A percentile compares a stretch with the other conserved stretches of the same genome.
Evolutionary conservation across 2,329 filamentous ascomycete genomes (phyloP).

Genomic region (Diaporthe nobilis): DNA sequence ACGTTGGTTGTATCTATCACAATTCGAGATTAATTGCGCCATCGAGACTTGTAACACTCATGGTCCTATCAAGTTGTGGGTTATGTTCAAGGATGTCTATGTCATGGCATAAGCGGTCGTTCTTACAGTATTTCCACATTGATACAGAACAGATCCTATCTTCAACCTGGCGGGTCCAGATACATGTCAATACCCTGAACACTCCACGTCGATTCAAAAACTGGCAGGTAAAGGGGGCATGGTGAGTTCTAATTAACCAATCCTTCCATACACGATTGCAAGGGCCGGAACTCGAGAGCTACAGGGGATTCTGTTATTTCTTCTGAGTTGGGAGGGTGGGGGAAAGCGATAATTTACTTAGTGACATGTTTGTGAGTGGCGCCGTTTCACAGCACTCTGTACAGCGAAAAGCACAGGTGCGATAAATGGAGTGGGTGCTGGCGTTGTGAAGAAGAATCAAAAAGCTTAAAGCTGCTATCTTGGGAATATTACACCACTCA

Average conservation of each 20-base stretch:
- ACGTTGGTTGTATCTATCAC: neutral
- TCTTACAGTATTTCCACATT: neutral
- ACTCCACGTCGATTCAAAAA: neutral
- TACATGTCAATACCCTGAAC: neutral
- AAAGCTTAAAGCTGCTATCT: neutral
- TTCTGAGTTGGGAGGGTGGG: too few relatives aligned
- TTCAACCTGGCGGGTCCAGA: neutral
- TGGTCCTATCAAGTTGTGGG: neutral
- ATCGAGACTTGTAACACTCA: neutral
- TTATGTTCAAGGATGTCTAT: neutral
- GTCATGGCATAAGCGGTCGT: too few relatives aligned
- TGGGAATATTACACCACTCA: too few relatives aligned
- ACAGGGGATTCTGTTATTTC: too few relatives aligned
- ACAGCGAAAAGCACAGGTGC: too few relatives aligned
- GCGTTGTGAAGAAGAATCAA: too few relatives aligned
- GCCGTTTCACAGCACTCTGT: too few relatives aligned
- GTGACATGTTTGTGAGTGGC: too few relatives aligned
- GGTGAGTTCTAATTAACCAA: neutral
- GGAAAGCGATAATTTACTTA: neutral
- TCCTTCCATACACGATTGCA: too few relatives aligned
- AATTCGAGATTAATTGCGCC: neutral
- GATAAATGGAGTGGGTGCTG: too few relatives aligned
- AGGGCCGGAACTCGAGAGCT: too few relatives aligned
- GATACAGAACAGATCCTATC: neutral
- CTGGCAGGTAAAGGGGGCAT: too few relatives aligned